phyloP scores from a whole-genome alignment of 2,329 filamentous ascomycete species.

The Aspergillus persii region DNA sequence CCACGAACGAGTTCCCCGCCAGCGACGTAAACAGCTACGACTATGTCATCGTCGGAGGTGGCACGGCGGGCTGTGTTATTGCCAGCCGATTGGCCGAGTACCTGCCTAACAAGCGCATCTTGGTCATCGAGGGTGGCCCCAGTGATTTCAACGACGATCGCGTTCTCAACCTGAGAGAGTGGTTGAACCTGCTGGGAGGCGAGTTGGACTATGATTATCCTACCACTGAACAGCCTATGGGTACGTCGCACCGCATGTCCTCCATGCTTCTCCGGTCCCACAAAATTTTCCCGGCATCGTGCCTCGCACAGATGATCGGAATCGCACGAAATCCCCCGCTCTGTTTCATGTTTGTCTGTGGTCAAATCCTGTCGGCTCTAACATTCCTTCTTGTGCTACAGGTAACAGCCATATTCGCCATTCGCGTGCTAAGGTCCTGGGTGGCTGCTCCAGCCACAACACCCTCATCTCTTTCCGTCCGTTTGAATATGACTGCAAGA shows the following conservation, averaged over 20 bases:
- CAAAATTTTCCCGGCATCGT: neutral
- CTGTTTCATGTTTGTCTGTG: neutral
- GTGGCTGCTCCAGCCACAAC: conserved; percentile 91
- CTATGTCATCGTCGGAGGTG: conserved; percentile 82
- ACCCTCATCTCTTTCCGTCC: conserved; percentile 90
- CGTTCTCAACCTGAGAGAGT: conserved; percentile 82
- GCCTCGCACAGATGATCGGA: neutral
- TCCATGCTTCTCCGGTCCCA: neutral
- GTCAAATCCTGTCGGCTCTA: neutral
- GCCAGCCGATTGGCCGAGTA: conserved; percentile 78
- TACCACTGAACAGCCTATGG: conserved; percentile 83
- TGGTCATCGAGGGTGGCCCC: conserved; percentile 84
- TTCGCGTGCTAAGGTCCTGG: conserved; percentile 87
- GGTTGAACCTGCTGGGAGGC: conserved; percentile 79
- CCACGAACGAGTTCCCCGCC: conserved; percentile 65
- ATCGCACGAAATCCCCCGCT: neutral
- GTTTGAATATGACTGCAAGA: conserved; percentile 81
- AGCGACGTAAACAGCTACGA: conserved; percentile 69
- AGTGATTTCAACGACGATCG: conserved; percentile 86
- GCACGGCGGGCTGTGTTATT: conserved; percentile 82
- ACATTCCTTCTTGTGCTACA: conserved; percentile 22
- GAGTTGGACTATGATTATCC: conserved; percentile 89
- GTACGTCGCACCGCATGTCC: conserved; percentile 36
- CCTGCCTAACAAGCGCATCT: conserved; percentile 74
- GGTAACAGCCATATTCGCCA: conserved; percentile 91